Evolutionary conservation across 345 rosid species (phyloP).

Genomic region (Salix viminalis): DNA sequence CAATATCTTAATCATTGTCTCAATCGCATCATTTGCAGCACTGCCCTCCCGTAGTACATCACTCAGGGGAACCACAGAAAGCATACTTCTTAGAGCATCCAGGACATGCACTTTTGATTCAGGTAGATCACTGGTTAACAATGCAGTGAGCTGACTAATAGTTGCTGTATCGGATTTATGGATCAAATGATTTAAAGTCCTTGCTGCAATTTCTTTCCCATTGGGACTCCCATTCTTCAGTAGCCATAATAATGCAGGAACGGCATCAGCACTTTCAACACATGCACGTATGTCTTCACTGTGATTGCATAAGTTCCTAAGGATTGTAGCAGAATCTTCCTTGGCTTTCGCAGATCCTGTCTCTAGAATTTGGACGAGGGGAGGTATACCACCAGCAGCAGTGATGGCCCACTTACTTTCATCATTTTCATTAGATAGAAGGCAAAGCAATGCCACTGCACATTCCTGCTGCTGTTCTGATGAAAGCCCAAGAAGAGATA

Average conservation of each 20-base stretch:
- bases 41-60: conserved; percentile 91
- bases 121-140: conserved; percentile 90
- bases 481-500: conserved; percentile 98
- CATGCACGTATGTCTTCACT: conserved; percentile 99
- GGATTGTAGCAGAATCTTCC: conserved; percentile 97
- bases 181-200: conserved; percentile 92
- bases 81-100: conserved; percentile 96
- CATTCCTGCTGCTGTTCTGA: conserved; percentile 99
- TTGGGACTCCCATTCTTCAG: conserved; percentile 93
- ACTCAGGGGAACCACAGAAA: conserved; percentile 69
- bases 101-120: conserved; percentile 91
- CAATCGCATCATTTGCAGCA: conserved; percentile 98
- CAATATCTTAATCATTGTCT: conserved; percentile 87
- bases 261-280: conserved; percentile 99
- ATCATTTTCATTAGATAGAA: conserved; percentile 90
- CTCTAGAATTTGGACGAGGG: conserved; percentile 97
- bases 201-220: conserved; percentile 98
- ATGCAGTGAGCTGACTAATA: conserved; percentile 92
- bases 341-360: conserved; percentile 96
- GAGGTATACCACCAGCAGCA: conserved; percentile 99
- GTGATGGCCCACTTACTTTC: conserved; percentile 99
- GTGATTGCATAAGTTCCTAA: conserved; percentile 95
- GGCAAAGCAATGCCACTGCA: conserved; percentile 94
- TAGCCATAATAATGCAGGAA: conserved; percentile 97
- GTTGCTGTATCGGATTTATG: conserved; percentile 97